phyloP scores from a whole-genome alignment of 305 asterid genomes.

The Solanum hybrid region DNA sequence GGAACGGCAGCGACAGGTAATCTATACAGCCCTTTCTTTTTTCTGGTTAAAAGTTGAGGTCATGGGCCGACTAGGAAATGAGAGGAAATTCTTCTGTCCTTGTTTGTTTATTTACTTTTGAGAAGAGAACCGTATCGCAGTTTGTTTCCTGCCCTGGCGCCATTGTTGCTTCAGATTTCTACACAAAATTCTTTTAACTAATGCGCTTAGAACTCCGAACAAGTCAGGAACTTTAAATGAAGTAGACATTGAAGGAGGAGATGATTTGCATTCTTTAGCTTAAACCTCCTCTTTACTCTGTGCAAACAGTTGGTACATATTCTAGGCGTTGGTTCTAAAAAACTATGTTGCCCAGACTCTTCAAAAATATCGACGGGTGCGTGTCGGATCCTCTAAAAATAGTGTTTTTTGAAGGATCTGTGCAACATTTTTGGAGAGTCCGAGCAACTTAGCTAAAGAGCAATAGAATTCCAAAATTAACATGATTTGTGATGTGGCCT shows the following conservation, averaged over 20 bases:
- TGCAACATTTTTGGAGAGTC: neutral
- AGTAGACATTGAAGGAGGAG: neutral
- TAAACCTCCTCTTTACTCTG: neutral
- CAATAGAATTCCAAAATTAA: neutral
- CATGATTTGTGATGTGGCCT: neutral
- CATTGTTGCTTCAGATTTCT: neutral
- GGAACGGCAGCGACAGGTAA: conserved; percentile 93
- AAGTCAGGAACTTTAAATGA: neutral
- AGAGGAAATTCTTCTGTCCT: neutral
- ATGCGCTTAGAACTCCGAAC: neutral
- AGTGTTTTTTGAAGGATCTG: neutral
- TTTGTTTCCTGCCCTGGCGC: neutral
- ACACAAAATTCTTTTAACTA: neutral
- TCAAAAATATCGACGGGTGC: neutral
- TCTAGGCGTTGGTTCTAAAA: neutral
- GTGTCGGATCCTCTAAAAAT: neutral
- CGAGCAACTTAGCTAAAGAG: neutral
- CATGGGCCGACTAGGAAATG: neutral
- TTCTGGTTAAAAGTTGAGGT: neutral
- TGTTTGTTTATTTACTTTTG: neutral
- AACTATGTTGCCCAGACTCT: neutral
- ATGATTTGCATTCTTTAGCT: neutral
- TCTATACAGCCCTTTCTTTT: neutral
- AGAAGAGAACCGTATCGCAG: neutral
- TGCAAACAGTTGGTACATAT: neutral